Evolutionary conservation across 2,329 filamentous ascomycete genomes (phyloP).

Genomic region (Phyllosticta ampelicida): DNA sequence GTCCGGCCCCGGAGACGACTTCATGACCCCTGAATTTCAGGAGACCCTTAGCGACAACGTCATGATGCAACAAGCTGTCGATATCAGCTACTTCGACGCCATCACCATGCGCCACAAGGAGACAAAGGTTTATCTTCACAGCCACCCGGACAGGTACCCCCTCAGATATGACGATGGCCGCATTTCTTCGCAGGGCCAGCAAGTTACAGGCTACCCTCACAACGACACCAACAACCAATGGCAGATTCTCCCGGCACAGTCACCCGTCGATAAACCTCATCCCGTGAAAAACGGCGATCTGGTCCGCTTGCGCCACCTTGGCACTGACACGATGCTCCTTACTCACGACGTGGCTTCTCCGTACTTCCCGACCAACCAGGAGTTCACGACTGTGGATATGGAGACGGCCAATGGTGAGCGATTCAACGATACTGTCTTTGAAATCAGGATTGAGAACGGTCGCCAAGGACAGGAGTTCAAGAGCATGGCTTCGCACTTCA

Average conservation of each 20-base stretch:
- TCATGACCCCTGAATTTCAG: slow-evolving; percentile 98
- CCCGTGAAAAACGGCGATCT: slow-evolving; percentile 73
- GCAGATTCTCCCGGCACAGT: slow-evolving; percentile 63
- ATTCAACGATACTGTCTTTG: slow-evolving; percentile 83
- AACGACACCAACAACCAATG: slow-evolving; percentile 99
- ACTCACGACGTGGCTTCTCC: slow-evolving; percentile 97
- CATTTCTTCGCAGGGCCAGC: slow-evolving; percentile 91
- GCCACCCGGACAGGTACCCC: slow-evolving; percentile 79
- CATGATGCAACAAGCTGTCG: slow-evolving; percentile 77
- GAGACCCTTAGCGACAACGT: slow-evolving; percentile 91
- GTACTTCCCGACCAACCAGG: slow-evolving; percentile 93
- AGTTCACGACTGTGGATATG: slow-evolving; percentile 74
- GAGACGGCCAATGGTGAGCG: slow-evolving; percentile 65
- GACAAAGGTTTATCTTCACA: slow-evolving; percentile 92
- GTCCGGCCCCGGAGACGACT: slow-evolving; percentile 93
- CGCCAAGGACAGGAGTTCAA: slow-evolving; percentile 78
- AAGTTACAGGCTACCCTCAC: slow-evolving; percentile 95
- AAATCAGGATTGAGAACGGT: slow-evolving; percentile 78
- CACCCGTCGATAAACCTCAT: slow-evolving; percentile 45
- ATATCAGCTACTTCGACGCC: slow-evolving; percentile 80
- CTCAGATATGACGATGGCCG: slow-evolving; percentile 94
- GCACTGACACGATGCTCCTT: slow-evolving; percentile 75
- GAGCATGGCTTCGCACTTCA: slow-evolving; percentile 86
- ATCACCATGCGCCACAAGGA: slow-evolving; percentile 93
- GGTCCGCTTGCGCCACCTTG: slow-evolving; percentile 74